Evolutionary conservation across 2,329 filamentous ascomycete genomes (phyloP).

Genomic region (Chrysosporium queenslandicum): DNA sequence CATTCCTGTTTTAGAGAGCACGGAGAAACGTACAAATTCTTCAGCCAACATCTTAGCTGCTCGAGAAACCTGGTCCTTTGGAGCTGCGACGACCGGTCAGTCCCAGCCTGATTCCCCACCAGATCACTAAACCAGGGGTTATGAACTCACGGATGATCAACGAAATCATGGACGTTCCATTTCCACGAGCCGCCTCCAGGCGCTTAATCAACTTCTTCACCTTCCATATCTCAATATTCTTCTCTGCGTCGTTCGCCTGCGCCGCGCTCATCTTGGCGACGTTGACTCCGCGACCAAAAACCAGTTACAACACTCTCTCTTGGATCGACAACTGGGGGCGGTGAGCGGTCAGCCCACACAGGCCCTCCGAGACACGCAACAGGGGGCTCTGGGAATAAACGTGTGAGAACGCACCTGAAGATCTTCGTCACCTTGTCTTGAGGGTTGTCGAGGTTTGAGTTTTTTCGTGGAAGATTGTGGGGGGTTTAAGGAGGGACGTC

Average conservation of each 20-base stretch:
- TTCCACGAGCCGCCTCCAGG: conserved; percentile 90
- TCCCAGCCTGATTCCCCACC: background rate
- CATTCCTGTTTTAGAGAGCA: background rate
- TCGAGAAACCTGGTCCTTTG: conserved; percentile 95
- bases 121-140: background rate
- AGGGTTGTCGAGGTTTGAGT: conserved; percentile 11
- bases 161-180: conserved; percentile 99
- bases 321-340: conserved; percentile 9
- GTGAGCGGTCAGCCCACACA: conserved; percentile 13
- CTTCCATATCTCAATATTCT: conserved; percentile 85
- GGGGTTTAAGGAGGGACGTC: conserved; percentile 9
- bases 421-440: conserved; percentile 12
- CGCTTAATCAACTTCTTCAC: conserved; percentile 99
- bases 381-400: background rate
- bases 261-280: conserved; percentile 70
- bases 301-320: conserved; percentile 3
- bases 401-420: conserved; percentile 8
- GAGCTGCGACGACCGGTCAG: conserved; percentile 47
- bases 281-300: conserved; percentile 15
- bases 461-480: conserved; percentile 18
- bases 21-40: conserved; percentile 68
- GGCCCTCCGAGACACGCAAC: background rate
- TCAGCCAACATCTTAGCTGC: conserved; percentile 99
- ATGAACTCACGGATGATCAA: conserved; percentile 79
- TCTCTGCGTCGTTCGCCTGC: conserved; percentile 80